Evolutionary conservation across 805 yeast genomes (phyloP), one percentile per base, ranked within the genome.

Genomic region (Cyberlindnera amylophila): DNA sequence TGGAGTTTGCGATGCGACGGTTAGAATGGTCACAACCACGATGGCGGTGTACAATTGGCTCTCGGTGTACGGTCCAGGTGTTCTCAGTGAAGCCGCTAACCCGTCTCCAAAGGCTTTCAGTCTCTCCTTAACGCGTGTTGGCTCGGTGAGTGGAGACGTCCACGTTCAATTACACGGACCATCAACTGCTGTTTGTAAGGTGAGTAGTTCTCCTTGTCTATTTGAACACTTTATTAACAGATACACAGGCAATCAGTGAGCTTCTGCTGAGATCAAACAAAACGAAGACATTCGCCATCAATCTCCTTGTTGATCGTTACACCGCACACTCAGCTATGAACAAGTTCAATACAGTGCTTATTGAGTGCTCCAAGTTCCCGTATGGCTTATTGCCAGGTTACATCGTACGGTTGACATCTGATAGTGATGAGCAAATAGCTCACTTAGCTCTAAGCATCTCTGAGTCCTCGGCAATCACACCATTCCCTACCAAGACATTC

Each of bases 101-200:
- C 9, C 24, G 24, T 21, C 24, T 6, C 24, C 9, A 9, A 21
- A 21, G 8, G 24, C 24, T 21, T 37, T 39, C n/a, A 36, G 18
- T 11, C 19, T 43, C 19, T 7, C 29, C 7, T 4, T 44, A 6
- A 24, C 34, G n/a, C 44, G 41, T 6, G 42, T 41, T 6, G 47
- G 35, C 5, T 13, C 45, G 24, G 19, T 39, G 11, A 46, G 37
- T 6, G 47, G 45, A 6, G 50, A 46, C 17, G 15, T 46, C 15
- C 21, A 18, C 8, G 10, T 40, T 16, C 37, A 36, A 8, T 10
- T 43, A 10, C 13, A 11, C 4, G 49, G 49, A 4, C 14, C 13
- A 4, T 7, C 11, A 11, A 9, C 15, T 10, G n/a, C 23, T 32
- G 36, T 41, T 7, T 14, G 4, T 4, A 28, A 32, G 7, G 49